A percentile compares a stretch with the other conserved stretches of the same genome.
Conservation (phyloP, 2,329 filamentous ascomycete genomes). For the Helotiales sp. region DNA sequence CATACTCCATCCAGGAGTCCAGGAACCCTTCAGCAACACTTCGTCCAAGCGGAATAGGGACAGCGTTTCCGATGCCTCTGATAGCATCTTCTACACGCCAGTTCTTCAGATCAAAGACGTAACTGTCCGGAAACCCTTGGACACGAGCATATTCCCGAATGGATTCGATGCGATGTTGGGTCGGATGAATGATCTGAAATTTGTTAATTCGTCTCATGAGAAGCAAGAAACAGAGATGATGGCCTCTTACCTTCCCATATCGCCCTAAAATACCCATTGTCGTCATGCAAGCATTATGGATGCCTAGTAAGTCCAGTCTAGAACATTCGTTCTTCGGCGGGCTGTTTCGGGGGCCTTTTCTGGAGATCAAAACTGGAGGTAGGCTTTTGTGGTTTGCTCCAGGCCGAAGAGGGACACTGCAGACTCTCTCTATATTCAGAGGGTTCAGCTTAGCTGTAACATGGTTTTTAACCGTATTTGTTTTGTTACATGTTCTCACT, state of each 20-base stretch:
- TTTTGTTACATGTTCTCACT: not conserved
- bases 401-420: constrained; percentile 18
- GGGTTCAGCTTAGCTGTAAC: not conserved
- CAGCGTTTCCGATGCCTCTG: constrained; percentile 29
- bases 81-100: constrained; percentile 10
- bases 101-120: constrained; percentile 20
- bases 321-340: not conserved
- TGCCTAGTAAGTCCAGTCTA: not conserved
- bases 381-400: constrained; percentile 14
- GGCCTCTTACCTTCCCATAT: constrained; percentile 11
- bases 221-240: not conserved
- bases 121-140: constrained; percentile 28
- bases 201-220: not conserved
- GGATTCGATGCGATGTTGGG: constrained; percentile 17
- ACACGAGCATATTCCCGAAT: constrained; percentile 28
- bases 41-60: constrained; percentile 21
- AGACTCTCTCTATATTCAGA: constrained; percentile 9
- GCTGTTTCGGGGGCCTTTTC: not conserved
- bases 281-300: not conserved
- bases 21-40: constrained; percentile 16
- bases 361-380: not conserved
- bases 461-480: constrained; percentile 22
- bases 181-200: constrained; percentile 23
- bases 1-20: constrained; percentile 4
- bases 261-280: not conserved